phyloP scores from a whole-genome alignment of 331 rosid species.

The Pyracantha coccinea region DNA sequence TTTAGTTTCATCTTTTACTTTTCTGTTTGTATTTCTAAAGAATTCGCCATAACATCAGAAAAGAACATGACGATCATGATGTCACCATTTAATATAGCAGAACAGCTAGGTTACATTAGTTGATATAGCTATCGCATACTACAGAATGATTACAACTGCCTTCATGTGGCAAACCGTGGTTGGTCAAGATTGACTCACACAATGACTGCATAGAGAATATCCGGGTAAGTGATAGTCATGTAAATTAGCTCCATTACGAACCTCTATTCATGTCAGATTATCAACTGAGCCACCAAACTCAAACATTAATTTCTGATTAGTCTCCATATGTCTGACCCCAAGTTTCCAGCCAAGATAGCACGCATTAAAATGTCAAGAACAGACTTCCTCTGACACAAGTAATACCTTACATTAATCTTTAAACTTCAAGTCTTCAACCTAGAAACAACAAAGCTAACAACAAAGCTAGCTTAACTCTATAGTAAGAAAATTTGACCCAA shows the following conservation, averaged over 20 bases:
- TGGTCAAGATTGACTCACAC: background rate
- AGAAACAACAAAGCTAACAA: background rate
- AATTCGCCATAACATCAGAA: background rate
- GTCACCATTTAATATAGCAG: too few species aligned
- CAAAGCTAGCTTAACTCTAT: background rate
- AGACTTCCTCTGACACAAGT: background rate
- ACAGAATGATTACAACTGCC: background rate
- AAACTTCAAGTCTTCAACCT: background rate
- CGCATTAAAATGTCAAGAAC: background rate
- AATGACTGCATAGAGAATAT: background rate
- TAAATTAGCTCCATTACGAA: background rate
- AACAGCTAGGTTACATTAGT: too few species aligned
- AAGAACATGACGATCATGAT: background rate
- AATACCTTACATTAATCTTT: background rate
- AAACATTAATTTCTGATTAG: background rate
- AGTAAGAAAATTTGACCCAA: too few species aligned
- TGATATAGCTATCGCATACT: background rate
- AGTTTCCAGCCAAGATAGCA: background rate
- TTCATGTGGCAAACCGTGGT: background rate
- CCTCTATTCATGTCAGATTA: background rate
- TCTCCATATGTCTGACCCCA: background rate
- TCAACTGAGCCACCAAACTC: background rate
- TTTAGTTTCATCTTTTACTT: background rate
- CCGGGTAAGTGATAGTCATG: background rate
- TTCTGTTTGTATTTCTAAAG: background rate